phyloP scores from a whole-genome alignment of 139 green algal genomes.

The Tetraselmis striata region DNA sequence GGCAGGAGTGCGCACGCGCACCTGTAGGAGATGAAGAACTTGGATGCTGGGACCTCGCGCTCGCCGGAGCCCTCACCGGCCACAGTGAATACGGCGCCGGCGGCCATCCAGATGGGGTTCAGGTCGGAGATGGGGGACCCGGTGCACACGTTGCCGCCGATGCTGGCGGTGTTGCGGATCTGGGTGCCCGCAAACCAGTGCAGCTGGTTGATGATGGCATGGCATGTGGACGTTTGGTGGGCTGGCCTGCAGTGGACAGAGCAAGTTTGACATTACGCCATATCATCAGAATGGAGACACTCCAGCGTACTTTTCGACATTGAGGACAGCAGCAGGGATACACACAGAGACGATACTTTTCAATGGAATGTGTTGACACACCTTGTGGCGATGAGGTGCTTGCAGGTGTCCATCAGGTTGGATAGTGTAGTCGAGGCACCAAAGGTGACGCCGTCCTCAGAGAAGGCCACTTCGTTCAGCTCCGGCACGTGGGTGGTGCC shows the following conservation, averaged over 20 bases:
- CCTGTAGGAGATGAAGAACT: constrained; percentile 93
- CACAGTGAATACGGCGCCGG: constrained; percentile 58
- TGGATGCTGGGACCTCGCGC: constrained; percentile 29
- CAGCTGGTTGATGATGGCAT: constrained; percentile 81
- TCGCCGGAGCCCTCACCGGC: constrained; percentile 27
- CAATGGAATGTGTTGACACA: too few species aligned
- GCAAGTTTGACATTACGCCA: too few species aligned
- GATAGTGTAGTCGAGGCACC: constrained; percentile 52
- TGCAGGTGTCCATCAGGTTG: constrained; percentile 43
- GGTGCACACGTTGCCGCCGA: constrained; percentile 91
- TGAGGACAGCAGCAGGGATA: too few species aligned
- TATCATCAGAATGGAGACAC: too few species aligned
- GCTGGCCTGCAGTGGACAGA: constrained; percentile 17
- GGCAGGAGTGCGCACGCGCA: too few species aligned
- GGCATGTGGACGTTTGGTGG: constrained; percentile 41
- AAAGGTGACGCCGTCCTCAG: neutral
- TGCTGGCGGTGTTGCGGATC: constrained; percentile 86
- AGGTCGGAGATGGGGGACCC: constrained; percentile 89
- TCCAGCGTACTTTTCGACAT: too few species aligned
- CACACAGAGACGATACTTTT: too few species aligned
- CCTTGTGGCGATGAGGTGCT: constrained; percentile 23
- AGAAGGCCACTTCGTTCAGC: constrained; percentile 55
- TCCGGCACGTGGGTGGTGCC: constrained; percentile 69
- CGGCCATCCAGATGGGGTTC: constrained; percentile 86
- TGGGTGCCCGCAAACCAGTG: constrained; percentile 83